A percentile compares a stretch with the other conserved stretches of the same genome.
These are phyloP conservation scores for Monosporascus sp. DNA, from an alignment of 2,329 filamentous ascomycete genomes.

Conservation along the genomic window DNA sequence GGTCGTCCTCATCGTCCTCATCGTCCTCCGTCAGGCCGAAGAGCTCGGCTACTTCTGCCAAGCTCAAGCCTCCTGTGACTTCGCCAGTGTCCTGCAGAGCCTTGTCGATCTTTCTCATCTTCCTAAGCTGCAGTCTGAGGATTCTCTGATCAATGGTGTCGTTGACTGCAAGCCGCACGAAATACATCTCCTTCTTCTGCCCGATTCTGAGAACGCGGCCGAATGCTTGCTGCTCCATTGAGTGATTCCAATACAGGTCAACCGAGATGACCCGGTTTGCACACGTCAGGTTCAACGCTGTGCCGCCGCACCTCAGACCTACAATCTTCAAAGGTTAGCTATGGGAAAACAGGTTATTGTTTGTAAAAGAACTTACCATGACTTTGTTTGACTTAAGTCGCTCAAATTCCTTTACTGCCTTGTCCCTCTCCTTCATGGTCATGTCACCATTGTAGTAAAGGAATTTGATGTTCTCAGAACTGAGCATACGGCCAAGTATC, in stretches of 20 bases:
- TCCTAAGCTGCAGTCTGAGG: not conserved
- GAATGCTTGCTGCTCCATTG: slow-evolving; percentile 57
- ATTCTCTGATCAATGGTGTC: not conserved
- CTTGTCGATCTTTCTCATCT: not conserved
- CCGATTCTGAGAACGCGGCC: slow-evolving; percentile 59
- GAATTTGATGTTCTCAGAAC: slow-evolving; percentile 25
- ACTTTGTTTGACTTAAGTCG: slow-evolving; percentile 16
- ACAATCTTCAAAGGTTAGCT: slow-evolving; percentile 24
- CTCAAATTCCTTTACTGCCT: slow-evolving; percentile 19
- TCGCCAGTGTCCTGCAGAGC: not conserved
- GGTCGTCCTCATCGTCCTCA: not conserved
- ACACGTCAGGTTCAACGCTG: slow-evolving; percentile 34
- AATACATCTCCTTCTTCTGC: slow-evolving; percentile 53
- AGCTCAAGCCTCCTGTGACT: not conserved
- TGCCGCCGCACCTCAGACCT: slow-evolving; percentile 29
- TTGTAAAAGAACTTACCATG: slow-evolving; percentile 27
- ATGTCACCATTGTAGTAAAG: slow-evolving; percentile 32
- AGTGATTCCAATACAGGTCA: slow-evolving; percentile 58
- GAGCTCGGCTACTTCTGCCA: not conserved
- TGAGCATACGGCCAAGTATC: slow-evolving; percentile 32
- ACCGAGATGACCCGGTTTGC: slow-evolving; percentile 50
- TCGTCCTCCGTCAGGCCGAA: not conserved
- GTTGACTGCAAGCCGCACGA: slow-evolving; percentile 50
- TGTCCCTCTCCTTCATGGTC: slow-evolving; percentile 1
- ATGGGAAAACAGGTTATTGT: not conserved